Conservation (phyloP, 441 rosid species). For the Adansonia rubrostipa region DNA sequence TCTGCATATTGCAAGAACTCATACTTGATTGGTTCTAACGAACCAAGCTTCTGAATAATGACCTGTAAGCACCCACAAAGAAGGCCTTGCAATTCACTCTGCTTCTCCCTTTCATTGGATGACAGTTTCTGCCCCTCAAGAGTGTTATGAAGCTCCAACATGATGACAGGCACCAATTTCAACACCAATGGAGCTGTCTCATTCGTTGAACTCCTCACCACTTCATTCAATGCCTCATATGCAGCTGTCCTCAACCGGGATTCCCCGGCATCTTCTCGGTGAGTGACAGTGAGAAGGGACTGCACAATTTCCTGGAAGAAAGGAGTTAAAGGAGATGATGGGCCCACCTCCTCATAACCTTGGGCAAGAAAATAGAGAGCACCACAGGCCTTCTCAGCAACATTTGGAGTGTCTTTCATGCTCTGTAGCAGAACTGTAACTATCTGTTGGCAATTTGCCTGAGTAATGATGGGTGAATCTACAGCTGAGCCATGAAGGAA, state of each 20-base stretch:
- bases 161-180: constrained; percentile 63
- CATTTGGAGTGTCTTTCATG: constrained; percentile 71
- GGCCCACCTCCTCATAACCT: constrained; percentile 65
- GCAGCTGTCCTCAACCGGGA: constrained; percentile 74
- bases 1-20: constrained; percentile 64
- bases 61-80: constrained; percentile 69
- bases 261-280: constrained; percentile 75
- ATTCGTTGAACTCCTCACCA: constrained; percentile 74
- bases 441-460: constrained; percentile 69
- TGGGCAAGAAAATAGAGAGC: constrained; percentile 61
- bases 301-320: constrained; percentile 69
- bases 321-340: constrained; percentile 56
- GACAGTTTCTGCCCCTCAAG: constrained; percentile 68
- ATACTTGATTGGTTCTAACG: constrained; percentile 60
- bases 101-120: constrained; percentile 67
- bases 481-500: constrained; percentile 68
- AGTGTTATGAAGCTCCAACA: constrained; percentile 76
- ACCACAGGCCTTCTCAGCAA: constrained; percentile 60
- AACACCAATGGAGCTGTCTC: constrained; percentile 67
- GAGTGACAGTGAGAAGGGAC: constrained; percentile 64
- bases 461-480: constrained; percentile 60
- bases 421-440: constrained; percentile 67
- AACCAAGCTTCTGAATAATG: constrained; percentile 73
- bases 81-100: constrained; percentile 71
- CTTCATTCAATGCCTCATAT: constrained; percentile 73